These are phyloP conservation scores for Claviceps pusilla DNA, from an alignment of 2,329 filamentous ascomycete species.

Conservation along the genomic window DNA sequence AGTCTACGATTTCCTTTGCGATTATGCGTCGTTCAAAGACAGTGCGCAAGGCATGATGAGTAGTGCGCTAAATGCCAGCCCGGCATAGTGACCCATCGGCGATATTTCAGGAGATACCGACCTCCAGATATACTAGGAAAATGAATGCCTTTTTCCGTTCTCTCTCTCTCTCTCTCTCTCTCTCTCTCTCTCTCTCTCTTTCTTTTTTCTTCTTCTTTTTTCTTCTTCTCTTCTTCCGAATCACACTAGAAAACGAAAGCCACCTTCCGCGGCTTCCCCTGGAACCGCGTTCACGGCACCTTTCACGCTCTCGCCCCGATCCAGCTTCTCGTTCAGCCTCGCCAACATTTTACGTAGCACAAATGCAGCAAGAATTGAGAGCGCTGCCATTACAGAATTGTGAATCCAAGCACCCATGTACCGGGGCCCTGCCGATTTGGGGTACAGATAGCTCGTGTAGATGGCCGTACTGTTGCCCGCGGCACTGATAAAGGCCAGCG, in stretches of 20 bases:
- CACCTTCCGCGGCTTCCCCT: conserved; percentile 39
- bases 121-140: background rate
- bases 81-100: background rate
- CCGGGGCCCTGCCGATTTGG: conserved; percentile 26
- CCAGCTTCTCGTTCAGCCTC: conserved; percentile 54
- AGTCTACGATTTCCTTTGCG: background rate
- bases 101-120: too few species aligned
- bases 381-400: conserved; percentile 48
- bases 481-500: conserved; percentile 62
- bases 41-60: background rate
- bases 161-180: background rate
- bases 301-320: conserved; percentile 42
- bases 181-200: background rate
- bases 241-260: conserved; percentile 51
- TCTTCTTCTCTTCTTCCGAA: background rate
- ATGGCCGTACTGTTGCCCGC: conserved; percentile 42
- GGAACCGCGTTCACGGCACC: conserved; percentile 40
- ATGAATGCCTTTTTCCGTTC: background rate
- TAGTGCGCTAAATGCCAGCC: background rate
- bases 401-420: conserved; percentile 49
- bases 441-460: conserved; percentile 56
- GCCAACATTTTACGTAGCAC: conserved; percentile 48
- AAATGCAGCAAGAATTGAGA: conserved; percentile 50
- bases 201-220: background rate
- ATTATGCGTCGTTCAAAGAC: background rate